Percentiles rank a stretch among this genome's conserved stretches.
Evolutionary conservation across 179 eudicot species (phyloP).

Genomic region (Dionaea muscipula): DNA sequence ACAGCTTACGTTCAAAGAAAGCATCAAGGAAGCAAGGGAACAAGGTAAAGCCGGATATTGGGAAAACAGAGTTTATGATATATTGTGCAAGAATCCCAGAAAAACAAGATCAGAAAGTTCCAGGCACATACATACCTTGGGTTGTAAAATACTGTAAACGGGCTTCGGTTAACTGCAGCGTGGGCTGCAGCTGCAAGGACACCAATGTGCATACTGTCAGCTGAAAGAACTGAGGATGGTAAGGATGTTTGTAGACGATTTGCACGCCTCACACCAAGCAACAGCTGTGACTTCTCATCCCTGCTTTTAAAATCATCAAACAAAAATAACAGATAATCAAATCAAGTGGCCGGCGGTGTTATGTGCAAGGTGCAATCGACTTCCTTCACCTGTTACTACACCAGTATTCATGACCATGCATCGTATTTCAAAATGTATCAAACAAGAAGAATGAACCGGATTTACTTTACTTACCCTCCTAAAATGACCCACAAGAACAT

Average conservation of each 20-base stretch:
- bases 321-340: not conserved
- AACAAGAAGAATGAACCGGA: too few relatives aligned
- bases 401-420: too few relatives aligned
- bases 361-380: too few relatives aligned
- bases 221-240: conserved; percentile 89
- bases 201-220: conserved; percentile 98
- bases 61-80: too few relatives aligned
- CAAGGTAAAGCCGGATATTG: too few relatives aligned
- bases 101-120: too few relatives aligned
- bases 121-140: conserved; percentile 42
- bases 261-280: conserved; percentile 85
- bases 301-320: conserved; percentile 17
- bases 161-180: conserved; percentile 72
- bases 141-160: conserved; percentile 79
- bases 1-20: not conserved
- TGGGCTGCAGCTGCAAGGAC: conserved; percentile 98
- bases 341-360: not conserved
- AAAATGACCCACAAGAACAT: too few relatives aligned
- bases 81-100: too few relatives aligned
- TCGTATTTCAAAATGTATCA: too few relatives aligned
- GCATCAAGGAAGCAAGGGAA: not conserved
- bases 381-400: too few relatives aligned
- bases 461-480: too few relatives aligned
- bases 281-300: conserved; percentile 77
- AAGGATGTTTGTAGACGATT: conserved; percentile 77